These are phyloP conservation scores for Alternaria novae-zelandiae DNA, from an alignment of 2,329 filamentous ascomycete species.

Conservation along the genomic window DNA sequence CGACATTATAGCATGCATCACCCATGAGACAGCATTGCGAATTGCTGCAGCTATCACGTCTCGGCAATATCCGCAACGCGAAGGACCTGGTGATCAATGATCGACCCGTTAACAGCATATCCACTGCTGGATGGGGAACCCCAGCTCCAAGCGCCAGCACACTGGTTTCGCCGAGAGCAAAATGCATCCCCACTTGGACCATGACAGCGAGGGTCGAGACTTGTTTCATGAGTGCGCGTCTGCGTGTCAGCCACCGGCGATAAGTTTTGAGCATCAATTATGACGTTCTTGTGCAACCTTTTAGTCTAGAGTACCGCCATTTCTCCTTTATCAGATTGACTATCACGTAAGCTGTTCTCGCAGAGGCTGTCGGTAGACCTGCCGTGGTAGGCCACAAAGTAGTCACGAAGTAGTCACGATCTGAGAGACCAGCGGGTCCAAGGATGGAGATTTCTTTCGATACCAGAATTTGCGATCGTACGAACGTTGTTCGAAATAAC, in stretches of 20 bases:
- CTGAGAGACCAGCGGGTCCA: not conserved
- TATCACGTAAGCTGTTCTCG: conserved; percentile 46
- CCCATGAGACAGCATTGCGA: conserved; percentile 2
- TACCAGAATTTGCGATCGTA: not conserved
- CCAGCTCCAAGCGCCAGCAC: conserved; percentile 16
- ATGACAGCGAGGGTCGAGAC: conserved; percentile 2
- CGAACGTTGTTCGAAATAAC: not conserved
- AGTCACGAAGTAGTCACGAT: not conserved
- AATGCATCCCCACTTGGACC: conserved; percentile 1
- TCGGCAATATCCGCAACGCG: conserved; percentile 4
- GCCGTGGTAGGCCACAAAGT: not conserved
- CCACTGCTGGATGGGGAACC: conserved; percentile 16
- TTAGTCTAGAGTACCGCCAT: conserved; percentile 40
- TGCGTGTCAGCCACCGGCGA: not conserved
- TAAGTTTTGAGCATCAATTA: not conserved
- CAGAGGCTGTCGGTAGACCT: conserved; percentile 27
- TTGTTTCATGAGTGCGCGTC: not conserved
- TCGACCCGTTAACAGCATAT: conserved; percentile 23
- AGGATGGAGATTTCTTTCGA: not conserved
- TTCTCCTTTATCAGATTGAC: not conserved
- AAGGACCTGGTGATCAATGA: conserved; percentile 25
- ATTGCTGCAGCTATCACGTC: not conserved
- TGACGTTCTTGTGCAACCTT: not conserved
- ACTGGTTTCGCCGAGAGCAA: conserved; percentile 3
- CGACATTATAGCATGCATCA: not conserved